Evolutionary conservation across 805 yeast genomes (phyloP).

Genomic region (Candida xiaguanensis): DNA sequence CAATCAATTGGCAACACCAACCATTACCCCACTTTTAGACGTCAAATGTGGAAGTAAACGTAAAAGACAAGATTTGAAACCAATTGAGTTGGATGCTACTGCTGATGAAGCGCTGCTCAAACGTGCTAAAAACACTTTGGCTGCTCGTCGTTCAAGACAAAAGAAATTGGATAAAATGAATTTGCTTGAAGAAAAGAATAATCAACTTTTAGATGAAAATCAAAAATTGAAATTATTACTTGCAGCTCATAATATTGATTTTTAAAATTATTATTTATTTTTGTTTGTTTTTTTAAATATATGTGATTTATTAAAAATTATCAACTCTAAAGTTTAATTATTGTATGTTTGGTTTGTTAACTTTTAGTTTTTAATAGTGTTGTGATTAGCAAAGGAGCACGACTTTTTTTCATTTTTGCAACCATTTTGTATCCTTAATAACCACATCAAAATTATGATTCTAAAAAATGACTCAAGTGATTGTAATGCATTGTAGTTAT

Average conservation of each 20-base stretch:
- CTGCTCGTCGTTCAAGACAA: conserved; percentile 93
- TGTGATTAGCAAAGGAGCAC: no score
- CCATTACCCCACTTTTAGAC: conserved; percentile 32
- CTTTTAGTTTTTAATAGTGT: no score
- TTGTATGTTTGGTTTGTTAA: no score
- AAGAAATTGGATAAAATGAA: conserved; percentile 85
- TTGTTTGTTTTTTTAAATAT: not conserved
- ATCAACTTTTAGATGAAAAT: conserved; percentile 63
- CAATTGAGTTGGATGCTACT: conserved; percentile 51
- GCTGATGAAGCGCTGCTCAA: conserved; percentile 72
- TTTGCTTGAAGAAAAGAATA: conserved; percentile 78
- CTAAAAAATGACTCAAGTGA: no score
- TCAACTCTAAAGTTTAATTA: not conserved
- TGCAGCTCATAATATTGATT: conserved; percentile 20
- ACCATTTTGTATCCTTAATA: no score
- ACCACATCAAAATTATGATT: no score
- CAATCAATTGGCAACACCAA: conserved; percentile 28
- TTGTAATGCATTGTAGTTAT: no score
- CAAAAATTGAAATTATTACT: conserved; percentile 52
- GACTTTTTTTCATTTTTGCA: no score
- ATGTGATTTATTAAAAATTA: not conserved
- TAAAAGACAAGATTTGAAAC: conserved; percentile 63
- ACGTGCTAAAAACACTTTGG: conserved; percentile 97
- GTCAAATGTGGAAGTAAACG: conserved; percentile 9
- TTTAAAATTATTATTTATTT: conserved; percentile 1